Conservation (phyloP, 2,329 filamentous ascomycete genomes). For the Cytospora piceae region DNA sequence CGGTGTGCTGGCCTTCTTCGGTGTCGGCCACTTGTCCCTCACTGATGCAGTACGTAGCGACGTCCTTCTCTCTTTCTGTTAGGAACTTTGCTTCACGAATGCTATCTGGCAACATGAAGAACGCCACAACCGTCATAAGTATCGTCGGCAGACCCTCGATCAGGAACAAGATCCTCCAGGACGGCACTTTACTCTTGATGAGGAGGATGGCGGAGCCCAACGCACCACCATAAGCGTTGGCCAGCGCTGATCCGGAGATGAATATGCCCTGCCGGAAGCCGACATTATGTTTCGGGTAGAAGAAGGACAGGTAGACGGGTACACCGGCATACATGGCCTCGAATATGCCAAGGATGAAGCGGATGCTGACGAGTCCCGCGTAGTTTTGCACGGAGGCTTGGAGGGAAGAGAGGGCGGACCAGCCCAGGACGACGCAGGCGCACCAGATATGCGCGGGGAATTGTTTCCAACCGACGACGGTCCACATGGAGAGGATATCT, state of each 20-base stretch:
- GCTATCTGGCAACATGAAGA: conserved; percentile 47
- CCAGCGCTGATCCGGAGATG: conserved; percentile 45
- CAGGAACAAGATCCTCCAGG: conserved; percentile 51
- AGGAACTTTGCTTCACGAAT: conserved; percentile 33
- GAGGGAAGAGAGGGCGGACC: conserved; percentile 48
- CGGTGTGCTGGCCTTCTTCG: conserved; percentile 29
- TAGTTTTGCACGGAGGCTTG: conserved; percentile 45
- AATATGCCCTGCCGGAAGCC: conserved; percentile 61
- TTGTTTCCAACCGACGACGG: conserved; percentile 34
- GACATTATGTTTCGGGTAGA: conserved; percentile 61
- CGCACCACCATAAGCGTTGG: conserved; percentile 44
- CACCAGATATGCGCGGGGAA: conserved; percentile 43
- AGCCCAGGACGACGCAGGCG: conserved; percentile 47
- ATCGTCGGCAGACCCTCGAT: conserved; percentile 49
- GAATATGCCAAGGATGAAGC: conserved; percentile 47
- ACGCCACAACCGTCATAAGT: conserved; percentile 45
- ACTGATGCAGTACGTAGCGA: conserved; percentile 32
- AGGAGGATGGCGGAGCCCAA: conserved; percentile 45
- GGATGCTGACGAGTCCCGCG: conserved; percentile 45
- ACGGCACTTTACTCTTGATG: conserved; percentile 35
- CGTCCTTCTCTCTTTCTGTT: conserved; percentile 43
- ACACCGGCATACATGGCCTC: conserved; percentile 46
- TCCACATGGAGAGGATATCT: conserved; percentile 35
- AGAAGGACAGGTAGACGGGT: conserved; percentile 53
- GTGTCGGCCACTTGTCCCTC: conserved; percentile 33